These are phyloP conservation scores for Crithidia sp. DNA, from an alignment of 208 protist species.

Conservation along the genomic window DNA sequence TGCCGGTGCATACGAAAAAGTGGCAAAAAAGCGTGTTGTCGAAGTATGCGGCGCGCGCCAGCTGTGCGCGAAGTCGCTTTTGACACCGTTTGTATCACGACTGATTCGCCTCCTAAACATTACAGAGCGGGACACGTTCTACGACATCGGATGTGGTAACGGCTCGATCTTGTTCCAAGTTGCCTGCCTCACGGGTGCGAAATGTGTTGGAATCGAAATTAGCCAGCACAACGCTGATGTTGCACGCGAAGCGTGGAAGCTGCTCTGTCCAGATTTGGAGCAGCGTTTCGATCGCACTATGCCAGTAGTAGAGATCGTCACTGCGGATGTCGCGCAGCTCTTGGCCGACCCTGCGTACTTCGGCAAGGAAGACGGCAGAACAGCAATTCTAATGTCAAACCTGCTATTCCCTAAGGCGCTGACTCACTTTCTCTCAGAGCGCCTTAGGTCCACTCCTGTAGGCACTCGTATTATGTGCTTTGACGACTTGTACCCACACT, in stretches of 20 bases:
- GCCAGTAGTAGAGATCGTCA: slow-evolving; percentile 73
- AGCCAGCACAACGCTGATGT: slow-evolving; percentile 70
- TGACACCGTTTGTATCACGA: slow-evolving; percentile 81
- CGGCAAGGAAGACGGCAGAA: slow-evolving; percentile 43
- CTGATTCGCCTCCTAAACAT: slow-evolving; percentile 58
- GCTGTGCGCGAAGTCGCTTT: slow-evolving; percentile 85
- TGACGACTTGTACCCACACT: slow-evolving; percentile 82
- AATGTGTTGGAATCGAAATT: slow-evolving; percentile 85
- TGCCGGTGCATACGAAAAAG: slow-evolving; percentile 42
- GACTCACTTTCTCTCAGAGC: slow-evolving; percentile 82
- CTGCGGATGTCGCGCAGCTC: slow-evolving; percentile 62
- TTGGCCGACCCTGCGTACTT: slow-evolving; percentile 48
- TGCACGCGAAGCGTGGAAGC: slow-evolving; percentile 57
- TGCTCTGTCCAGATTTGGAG: slow-evolving; percentile 48
- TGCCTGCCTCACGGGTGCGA: slow-evolving; percentile 65
- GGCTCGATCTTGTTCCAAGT: slow-evolving; percentile 88
- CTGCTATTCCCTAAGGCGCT: slow-evolving; percentile 70
- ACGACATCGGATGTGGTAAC: slow-evolving; percentile 85
- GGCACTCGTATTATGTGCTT: slow-evolving; percentile 82
- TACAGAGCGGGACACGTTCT: slow-evolving; percentile 59
- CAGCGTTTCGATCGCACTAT: slow-evolving; percentile 41
- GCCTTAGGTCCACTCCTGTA: slow-evolving; percentile 45
- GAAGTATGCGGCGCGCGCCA: slow-evolving; percentile 73
- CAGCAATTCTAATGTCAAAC: slow-evolving; percentile 79
- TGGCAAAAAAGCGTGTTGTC: slow-evolving; percentile 65